Conservation (phyloP, 1,139 yeast genomes). For the Suhomyces coccinellae region DNA sequence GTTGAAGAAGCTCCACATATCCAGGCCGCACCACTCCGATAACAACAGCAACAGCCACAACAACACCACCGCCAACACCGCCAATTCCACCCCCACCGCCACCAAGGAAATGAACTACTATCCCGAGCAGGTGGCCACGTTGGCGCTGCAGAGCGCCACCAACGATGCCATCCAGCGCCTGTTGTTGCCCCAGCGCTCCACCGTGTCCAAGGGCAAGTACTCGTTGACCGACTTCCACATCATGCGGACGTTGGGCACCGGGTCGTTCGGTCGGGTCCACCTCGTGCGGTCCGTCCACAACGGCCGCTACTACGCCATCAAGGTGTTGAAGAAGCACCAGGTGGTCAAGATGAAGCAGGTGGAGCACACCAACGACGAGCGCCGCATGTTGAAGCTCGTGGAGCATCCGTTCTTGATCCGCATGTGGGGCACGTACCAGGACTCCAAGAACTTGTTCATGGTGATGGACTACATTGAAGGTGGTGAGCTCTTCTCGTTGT, state of each 20-base stretch:
- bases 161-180: slow-evolving; percentile 24
- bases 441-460: slow-evolving; percentile 55
- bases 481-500: slow-evolving; percentile 57
- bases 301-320: slow-evolving; percentile 61
- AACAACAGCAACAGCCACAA: background rate
- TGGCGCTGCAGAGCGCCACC: slow-evolving; percentile 13
- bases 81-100: background rate
- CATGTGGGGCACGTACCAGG: slow-evolving; percentile 69
- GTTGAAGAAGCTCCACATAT: slow-evolving; percentile 27
- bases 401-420: slow-evolving; percentile 61
- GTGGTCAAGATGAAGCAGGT: slow-evolving; percentile 64
- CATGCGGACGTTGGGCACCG: slow-evolving; percentile 60
- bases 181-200: slow-evolving; percentile 24
- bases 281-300: slow-evolving; percentile 58
- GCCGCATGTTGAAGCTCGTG: slow-evolving; percentile 55
- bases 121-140: slow-evolving; percentile 9
- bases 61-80: background rate
- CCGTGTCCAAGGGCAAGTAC: slow-evolving; percentile 57
- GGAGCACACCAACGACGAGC: slow-evolving; percentile 63
- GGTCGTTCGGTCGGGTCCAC: slow-evolving; percentile 64
- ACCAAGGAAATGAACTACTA: slow-evolving; percentile 14
- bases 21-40: slow-evolving; percentile 18
- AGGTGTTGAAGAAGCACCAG: slow-evolving; percentile 56
- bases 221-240: slow-evolving; percentile 53
- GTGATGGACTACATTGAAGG: slow-evolving; percentile 67